A percentile compares a stretch with the other conserved stretches of the same genome.
Evolutionary conservation across 345 rosid genomes (phyloP).

Genomic region (Raphanus raphanistrum): DNA sequence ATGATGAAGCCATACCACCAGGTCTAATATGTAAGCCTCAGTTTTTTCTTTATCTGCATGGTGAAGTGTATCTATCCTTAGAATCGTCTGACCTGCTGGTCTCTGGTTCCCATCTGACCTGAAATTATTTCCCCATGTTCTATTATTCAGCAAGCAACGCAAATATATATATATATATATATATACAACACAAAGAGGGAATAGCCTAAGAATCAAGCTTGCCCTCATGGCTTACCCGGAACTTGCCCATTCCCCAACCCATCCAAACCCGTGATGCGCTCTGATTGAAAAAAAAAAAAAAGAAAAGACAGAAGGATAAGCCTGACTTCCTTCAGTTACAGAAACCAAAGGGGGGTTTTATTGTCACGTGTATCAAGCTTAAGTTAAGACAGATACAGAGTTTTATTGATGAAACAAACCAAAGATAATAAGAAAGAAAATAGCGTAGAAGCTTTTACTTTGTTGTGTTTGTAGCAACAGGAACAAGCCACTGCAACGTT

Average conservation of each 20-base stretch:
- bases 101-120: conserved; percentile 77
- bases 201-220: conserved; percentile 15
- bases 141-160: not conserved
- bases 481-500: conserved; percentile 95
- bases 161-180: not conserved
- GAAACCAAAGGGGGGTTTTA: not conserved
- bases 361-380: not conserved
- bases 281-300: conserved; percentile 39
- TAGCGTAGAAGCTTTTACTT: conserved; percentile 48
- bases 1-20: conserved; percentile 91
- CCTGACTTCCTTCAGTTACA: not conserved
- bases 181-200: conserved; percentile 9
- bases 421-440: not conserved
- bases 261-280: conserved; percentile 99
- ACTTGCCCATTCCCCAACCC: conserved; percentile 99
- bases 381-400: not conserved
- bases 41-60: conserved; percentile 95
- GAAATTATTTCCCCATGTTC: conserved; percentile 22
- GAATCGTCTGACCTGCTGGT: conserved; percentile 75
- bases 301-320: conserved; percentile 22
- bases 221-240: conserved; percentile 62
- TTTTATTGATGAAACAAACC: not conserved
- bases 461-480: conserved; percentile 87
- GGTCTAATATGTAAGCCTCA: conserved; percentile 70
- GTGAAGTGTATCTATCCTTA: conserved; percentile 89